Conservation (phyloP, 768 basidiomycete genomes). For the Psilocybe tampanensis region DNA sequence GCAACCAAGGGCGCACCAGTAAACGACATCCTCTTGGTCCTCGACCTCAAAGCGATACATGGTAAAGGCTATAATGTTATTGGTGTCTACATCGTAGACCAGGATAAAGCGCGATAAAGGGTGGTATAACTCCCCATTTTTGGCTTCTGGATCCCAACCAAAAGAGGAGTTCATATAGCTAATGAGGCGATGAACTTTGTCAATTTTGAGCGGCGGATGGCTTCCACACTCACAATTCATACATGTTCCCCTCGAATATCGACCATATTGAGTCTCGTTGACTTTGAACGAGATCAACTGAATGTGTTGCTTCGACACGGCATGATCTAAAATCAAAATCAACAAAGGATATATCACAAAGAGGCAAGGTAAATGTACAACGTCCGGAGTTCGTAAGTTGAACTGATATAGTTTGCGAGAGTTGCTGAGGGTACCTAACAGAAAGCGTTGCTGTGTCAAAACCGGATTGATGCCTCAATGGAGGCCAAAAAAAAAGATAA, state of each 20-base stretch:
- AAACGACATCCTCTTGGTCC: constrained; percentile 57
- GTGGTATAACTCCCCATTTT: constrained; percentile 64
- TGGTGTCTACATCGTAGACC: constrained; percentile 25
- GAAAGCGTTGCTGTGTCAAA: neutral
- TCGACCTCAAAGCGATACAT: constrained; percentile 82
- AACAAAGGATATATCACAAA: neutral
- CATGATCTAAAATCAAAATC: constrained; percentile 9
- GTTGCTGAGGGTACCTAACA: constrained; percentile 20
- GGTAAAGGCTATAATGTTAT: constrained; percentile 38
- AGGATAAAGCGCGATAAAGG: constrained; percentile 62
- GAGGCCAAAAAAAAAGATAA: neutral
- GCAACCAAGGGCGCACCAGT: constrained; percentile 53
- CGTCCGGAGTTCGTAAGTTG: constrained; percentile 14
- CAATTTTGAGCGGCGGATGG: neutral
- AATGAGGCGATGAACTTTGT: neutral
- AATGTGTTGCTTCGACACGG: constrained; percentile 18
- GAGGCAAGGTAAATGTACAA: constrained; percentile 2
- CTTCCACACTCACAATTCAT: constrained; percentile 34
- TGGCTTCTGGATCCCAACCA: constrained; percentile 63
- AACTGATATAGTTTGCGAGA: constrained; percentile 17
- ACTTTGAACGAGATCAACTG: constrained; percentile 29
- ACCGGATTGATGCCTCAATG: constrained; percentile 3
- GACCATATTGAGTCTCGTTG: constrained; percentile 53
- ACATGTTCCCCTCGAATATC: constrained; percentile 63
- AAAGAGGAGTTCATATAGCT: constrained; percentile 62